Evolutionary conservation across 2,329 filamentous ascomycete species (phyloP).

Genomic region (Pseudocercospora pini-densiflorae): DNA sequence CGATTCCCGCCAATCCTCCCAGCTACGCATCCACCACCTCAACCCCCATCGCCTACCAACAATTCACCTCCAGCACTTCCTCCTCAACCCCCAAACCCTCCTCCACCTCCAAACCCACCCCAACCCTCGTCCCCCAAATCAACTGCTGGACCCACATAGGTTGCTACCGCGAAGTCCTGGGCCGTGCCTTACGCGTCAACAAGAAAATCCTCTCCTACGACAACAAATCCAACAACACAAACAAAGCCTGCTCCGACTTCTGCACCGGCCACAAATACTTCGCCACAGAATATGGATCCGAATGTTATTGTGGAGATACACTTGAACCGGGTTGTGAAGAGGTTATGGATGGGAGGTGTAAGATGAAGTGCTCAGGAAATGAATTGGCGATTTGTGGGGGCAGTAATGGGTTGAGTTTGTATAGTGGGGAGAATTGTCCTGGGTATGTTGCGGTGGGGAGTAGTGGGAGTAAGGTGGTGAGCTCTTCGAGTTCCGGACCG

Average conservation of each 20-base stretch:
- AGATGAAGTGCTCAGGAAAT: neutral
- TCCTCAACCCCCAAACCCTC: neutral
- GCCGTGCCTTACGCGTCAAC: neutral
- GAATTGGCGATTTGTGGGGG: neutral
- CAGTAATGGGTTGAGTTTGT: constrained; percentile 12
- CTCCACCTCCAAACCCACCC: neutral
- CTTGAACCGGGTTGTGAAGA: neutral
- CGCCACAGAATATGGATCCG: constrained; percentile 1
- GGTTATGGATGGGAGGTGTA: neutral
- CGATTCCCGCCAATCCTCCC: neutral
- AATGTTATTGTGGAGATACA: constrained; percentile 9
- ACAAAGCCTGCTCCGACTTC: constrained; percentile 1
- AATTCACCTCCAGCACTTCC: neutral
- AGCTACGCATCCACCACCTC: neutral
- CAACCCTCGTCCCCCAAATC: neutral
- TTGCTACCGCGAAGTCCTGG: constrained; percentile 4
- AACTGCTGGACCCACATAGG: constrained; percentile 5
- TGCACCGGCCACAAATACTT: neutral
- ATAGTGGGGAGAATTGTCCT: neutral
- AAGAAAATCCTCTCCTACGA: constrained; percentile 4
- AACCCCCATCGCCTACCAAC: neutral
- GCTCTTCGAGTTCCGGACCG: too few species aligned
- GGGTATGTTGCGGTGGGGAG: neutral
- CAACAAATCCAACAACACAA: constrained; percentile 11
- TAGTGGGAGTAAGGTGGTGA: neutral